A percentile compares a stretch with the other conserved stretches of the same genome.
Evolutionary conservation across 306 rosid genomes (phyloP).

Genomic region (Dryas alaskensis): DNA sequence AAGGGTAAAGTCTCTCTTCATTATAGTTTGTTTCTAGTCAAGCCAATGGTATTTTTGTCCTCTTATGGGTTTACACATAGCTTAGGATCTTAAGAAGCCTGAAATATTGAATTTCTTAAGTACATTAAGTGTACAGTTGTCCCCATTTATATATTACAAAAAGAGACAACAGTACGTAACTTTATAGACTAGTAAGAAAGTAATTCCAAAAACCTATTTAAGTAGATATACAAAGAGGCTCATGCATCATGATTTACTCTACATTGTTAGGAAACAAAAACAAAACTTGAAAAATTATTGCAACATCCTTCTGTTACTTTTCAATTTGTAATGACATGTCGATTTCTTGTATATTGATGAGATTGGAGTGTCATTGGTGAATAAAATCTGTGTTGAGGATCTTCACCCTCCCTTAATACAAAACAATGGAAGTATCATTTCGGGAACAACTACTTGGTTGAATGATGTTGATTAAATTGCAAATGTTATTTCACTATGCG

Average conservation of each 20-base stretch:
- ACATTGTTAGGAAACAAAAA: not conserved
- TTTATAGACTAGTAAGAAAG: not conserved
- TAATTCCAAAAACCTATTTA: conserved; percentile 3
- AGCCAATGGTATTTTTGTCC: not conserved
- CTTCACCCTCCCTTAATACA: not conserved
- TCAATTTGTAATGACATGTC: not conserved
- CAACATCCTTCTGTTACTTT: conserved; percentile 1
- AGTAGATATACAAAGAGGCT: not conserved
- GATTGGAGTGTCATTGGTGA: not conserved
- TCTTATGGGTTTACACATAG: not conserved
- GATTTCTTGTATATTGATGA: not conserved
- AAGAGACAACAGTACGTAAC: not conserved
- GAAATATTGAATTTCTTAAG: not conserved
- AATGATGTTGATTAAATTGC: not conserved
- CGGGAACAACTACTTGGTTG: not conserved
- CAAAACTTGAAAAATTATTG: not conserved
- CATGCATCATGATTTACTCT: not conserved
- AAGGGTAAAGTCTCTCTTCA: too few relatives aligned
- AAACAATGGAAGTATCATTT: not conserved
- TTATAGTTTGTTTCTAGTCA: not conserved
- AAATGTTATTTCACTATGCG: not conserved
- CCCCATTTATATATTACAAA: not conserved
- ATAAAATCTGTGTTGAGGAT: not conserved
- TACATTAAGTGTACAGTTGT: not conserved
- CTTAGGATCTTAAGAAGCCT: not conserved